Conservation (phyloP, 108 stramenopile species). For the Nitzschia sp. region DNA sequence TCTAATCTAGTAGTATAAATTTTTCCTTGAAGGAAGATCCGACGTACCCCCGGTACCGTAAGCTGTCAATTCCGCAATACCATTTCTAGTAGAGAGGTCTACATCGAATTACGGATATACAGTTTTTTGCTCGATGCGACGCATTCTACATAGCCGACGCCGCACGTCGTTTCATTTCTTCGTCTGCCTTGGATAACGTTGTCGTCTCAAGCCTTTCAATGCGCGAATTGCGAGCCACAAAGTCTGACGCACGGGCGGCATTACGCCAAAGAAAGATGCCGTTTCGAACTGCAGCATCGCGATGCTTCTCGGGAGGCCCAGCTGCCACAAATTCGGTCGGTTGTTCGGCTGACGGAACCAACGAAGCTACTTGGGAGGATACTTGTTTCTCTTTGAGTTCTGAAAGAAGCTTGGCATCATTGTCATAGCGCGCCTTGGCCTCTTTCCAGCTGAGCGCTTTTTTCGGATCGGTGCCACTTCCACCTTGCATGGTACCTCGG, state of each 20-base stretch:
- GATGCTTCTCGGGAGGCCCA: slow-evolving; percentile 50
- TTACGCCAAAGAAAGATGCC: slow-evolving; percentile 75
- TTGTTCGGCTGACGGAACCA: slow-evolving; percentile 53
- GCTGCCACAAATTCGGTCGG: slow-evolving; percentile 43
- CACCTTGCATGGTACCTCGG: slow-evolving; percentile 79
- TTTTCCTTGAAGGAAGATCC: too few relatives aligned
- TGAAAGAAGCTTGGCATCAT: slow-evolving; percentile 60
- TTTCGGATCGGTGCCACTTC: slow-evolving; percentile 38
- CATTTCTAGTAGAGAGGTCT: too few relatives aligned
- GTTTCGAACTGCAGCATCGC: slow-evolving; percentile 19
- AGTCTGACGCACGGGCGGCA: slow-evolving; percentile 55
- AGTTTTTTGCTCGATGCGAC: too few relatives aligned
- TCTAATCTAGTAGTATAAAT: too few relatives aligned
- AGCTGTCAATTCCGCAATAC: too few relatives aligned
- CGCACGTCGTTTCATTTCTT: too few relatives aligned
- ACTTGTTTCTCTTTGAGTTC: slow-evolving; percentile 37
- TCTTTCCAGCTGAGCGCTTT: slow-evolving; percentile 42
- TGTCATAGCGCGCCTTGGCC: slow-evolving; percentile 52
- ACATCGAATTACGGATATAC: too few relatives aligned
- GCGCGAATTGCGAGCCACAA: slow-evolving; percentile 40
- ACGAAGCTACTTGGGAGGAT: slow-evolving; percentile 36
- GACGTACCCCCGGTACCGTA: too few relatives aligned
- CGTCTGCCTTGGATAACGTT: too few relatives aligned
- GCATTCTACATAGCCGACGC: too few relatives aligned
- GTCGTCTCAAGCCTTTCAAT: slow-evolving; percentile 5